phyloP scores from a whole-genome alignment of 352 stramenopile species.

The Globisporangium canariense region DNA sequence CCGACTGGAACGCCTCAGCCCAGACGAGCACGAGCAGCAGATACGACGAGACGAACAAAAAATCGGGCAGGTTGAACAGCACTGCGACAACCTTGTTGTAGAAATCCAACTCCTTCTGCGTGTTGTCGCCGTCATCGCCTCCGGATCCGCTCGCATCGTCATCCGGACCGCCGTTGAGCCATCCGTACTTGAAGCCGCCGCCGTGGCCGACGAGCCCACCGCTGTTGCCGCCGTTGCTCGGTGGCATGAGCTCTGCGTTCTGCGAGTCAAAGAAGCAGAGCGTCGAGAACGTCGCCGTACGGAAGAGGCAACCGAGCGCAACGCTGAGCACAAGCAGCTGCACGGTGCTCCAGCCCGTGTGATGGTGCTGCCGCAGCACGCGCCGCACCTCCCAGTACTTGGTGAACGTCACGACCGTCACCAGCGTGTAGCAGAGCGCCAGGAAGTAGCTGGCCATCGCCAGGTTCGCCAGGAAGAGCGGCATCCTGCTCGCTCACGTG shows the following conservation, averaged over 20 bases:
- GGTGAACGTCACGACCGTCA: slow-evolving; percentile 74
- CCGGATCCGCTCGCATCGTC: slow-evolving; percentile 15
- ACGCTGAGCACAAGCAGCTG: slow-evolving; percentile 82
- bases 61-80: slow-evolving; percentile 92
- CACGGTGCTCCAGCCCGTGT: slow-evolving; percentile 74
- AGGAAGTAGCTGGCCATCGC: slow-evolving; percentile 88
- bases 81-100: slow-evolving; percentile 90
- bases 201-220: slow-evolving; percentile 17
- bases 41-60: slow-evolving; percentile 89
- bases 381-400: slow-evolving; percentile 73
- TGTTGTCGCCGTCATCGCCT: slow-evolving; percentile 16
- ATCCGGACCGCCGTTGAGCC: slow-evolving; percentile 10
- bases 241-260: slow-evolving; percentile 37
- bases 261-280: slow-evolving; percentile 87
- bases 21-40: slow-evolving; percentile 89
- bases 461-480: slow-evolving; percentile 86
- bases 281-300: slow-evolving; percentile 82
- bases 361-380: slow-evolving; percentile 62
- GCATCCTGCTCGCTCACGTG: slow-evolving; percentile 35
- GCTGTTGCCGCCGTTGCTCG: slow-evolving; percentile 7
- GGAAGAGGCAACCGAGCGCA: slow-evolving; percentile 83
- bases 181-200: slow-evolving; percentile 16
- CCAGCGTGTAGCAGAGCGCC: slow-evolving; percentile 83
- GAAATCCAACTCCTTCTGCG: slow-evolving; percentile 76
- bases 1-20: slow-evolving; percentile 88